These are phyloP conservation scores for Mycena vitilis DNA, from an alignment of 768 basidiomycete genomes.

Conservation along the genomic window DNA sequence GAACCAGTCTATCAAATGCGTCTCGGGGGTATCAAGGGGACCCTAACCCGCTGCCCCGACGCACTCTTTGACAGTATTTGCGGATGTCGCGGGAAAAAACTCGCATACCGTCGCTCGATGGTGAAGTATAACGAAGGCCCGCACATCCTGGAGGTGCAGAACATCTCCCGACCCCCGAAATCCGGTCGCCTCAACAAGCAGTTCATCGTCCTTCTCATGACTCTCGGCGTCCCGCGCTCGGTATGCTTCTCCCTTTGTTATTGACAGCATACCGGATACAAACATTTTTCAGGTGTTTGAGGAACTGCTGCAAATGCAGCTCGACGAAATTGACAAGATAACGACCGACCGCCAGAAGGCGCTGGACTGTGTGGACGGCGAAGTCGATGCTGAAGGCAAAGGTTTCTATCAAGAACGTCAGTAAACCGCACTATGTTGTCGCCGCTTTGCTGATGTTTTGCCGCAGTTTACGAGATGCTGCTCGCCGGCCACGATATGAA, in stretches of 20 bases:
- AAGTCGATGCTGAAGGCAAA: constrained; percentile 31
- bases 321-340: constrained; percentile 32
- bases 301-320: constrained; percentile 31
- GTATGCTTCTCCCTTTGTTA: neutral
- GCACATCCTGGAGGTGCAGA: constrained; percentile 31
- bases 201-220: constrained; percentile 37
- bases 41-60: constrained; percentile 34
- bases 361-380: constrained; percentile 33
- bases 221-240: constrained; percentile 24
- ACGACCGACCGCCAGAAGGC: constrained; percentile 30
- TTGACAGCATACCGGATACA: neutral
- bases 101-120: constrained; percentile 38
- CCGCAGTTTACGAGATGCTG: constrained; percentile 37
- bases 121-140: constrained; percentile 37
- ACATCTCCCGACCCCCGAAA: constrained; percentile 28
- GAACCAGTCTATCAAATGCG: constrained; percentile 35
- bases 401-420: constrained; percentile 33
- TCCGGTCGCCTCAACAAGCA: constrained; percentile 37
- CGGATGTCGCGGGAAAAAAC: constrained; percentile 26
- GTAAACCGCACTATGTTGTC: neutral
- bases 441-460: neutral
- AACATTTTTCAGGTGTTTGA: constrained; percentile 27
- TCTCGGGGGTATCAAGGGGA: constrained; percentile 38
- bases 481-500: constrained; percentile 38
- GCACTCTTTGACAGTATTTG: constrained; percentile 29